Conservation (phyloP, 2,329 filamentous ascomycete species). For the Cladosporium sp. region DNA sequence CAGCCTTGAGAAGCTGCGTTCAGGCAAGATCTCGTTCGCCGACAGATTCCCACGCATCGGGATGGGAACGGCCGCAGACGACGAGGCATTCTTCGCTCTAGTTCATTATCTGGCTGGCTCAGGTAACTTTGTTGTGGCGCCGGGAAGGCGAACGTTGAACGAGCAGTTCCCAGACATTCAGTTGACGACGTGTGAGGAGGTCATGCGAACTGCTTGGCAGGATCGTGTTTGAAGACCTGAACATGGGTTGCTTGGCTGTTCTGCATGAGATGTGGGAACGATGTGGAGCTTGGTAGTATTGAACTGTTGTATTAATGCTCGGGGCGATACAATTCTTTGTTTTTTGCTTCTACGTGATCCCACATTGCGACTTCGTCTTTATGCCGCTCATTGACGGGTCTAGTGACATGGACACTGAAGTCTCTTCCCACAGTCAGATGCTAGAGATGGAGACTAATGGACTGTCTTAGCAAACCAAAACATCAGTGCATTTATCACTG, state of each 20-base stretch:
- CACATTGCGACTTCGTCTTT: no score
- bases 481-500: no score
- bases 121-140: neutral
- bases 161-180: neutral
- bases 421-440: no score
- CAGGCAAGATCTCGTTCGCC: slow-evolving; percentile 10
- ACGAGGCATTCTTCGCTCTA: slow-evolving; percentile 11
- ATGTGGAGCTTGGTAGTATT: neutral
- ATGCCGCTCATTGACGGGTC: no score
- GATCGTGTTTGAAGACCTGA: neutral
- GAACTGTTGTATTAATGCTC: neutral
- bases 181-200: neutral
- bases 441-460: no score
- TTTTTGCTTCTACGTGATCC: no score
- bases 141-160: neutral
- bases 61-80: neutral
- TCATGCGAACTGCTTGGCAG: neutral
- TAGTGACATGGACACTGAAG: no score
- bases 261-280: neutral
- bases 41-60: neutral
- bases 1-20: slow-evolving; percentile 4
- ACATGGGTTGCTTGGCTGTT: neutral
- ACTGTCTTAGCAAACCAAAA: no score
- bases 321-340: no score
- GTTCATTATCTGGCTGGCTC: slow-evolving; percentile 1